Conservation (phyloP, 306 rosid species). For the Cajanus cajan region DNA sequence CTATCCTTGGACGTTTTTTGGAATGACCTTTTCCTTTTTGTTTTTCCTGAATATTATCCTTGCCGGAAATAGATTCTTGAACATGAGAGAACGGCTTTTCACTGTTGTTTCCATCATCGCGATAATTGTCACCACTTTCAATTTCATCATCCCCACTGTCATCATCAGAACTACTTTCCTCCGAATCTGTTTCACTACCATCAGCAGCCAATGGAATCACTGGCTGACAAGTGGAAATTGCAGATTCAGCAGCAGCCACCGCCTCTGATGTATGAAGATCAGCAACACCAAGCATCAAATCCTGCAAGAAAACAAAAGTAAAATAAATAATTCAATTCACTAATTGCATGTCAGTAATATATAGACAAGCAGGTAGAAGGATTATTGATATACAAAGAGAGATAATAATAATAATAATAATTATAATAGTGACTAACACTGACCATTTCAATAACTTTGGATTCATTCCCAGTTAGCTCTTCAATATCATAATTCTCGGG, state of each 20-base stretch:
- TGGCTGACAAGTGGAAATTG: constrained; percentile 55
- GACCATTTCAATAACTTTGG: constrained; percentile 76
- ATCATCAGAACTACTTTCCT: constrained; percentile 42
- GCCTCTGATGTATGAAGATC: constrained; percentile 90
- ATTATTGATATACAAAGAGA: not conserved
- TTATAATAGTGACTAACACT: constrained; percentile 33
- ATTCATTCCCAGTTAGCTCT: constrained; percentile 71
- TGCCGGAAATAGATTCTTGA: constrained; percentile 27
- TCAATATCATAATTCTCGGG: constrained; percentile 66
- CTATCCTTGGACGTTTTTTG: constrained; percentile 54
- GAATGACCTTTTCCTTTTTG: constrained; percentile 34
- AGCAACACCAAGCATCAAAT: constrained; percentile 83
- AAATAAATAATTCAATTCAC: not conserved
- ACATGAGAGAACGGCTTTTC: constrained; percentile 16
- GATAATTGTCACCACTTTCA: constrained; percentile 14
- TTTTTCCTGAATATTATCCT: constrained; percentile 13
- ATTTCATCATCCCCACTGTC: constrained; percentile 20
- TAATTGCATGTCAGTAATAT: not conserved
- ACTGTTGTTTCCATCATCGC: not conserved
- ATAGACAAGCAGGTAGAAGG: not conserved
- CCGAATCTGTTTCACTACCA: constrained; percentile 52
- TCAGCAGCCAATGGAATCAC: constrained; percentile 49
- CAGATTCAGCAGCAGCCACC: constrained; percentile 89
- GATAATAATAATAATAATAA: not conserved
- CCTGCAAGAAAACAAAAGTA: constrained; percentile 41